These are phyloP conservation scores for Aspergillus taichungensis DNA, from an alignment of 495 filamentous ascomycete genomes.

Conservation along the genomic window DNA sequence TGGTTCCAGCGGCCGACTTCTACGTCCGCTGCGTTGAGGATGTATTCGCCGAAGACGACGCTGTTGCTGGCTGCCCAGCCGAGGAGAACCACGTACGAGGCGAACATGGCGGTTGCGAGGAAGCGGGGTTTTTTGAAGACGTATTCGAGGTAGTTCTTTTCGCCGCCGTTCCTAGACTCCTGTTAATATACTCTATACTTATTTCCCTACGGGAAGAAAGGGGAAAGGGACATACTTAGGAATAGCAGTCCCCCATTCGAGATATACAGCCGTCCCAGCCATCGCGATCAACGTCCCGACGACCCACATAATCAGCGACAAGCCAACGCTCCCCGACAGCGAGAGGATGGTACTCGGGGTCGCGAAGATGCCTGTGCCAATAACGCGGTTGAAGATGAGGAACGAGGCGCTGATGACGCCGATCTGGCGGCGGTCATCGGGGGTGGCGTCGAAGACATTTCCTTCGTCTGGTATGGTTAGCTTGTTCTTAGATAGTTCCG, in stretches of 20 bases:
- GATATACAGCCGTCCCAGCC: slow-evolving; percentile 43
- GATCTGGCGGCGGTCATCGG: slow-evolving; percentile 52
- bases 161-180: slow-evolving; percentile 49
- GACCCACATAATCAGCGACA: slow-evolving; percentile 47
- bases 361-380: slow-evolving; percentile 59
- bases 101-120: slow-evolving; percentile 55
- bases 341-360: slow-evolving; percentile 50
- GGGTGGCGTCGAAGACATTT: slow-evolving; percentile 54
- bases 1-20: slow-evolving; percentile 59
- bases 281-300: slow-evolving; percentile 39
- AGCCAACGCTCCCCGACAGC: slow-evolving; percentile 43
- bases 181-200: too few species aligned
- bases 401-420: slow-evolving; percentile 52
- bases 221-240: slow-evolving; percentile 20
- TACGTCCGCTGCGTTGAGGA: slow-evolving; percentile 52
- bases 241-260: slow-evolving; percentile 48
- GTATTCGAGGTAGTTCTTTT: slow-evolving; percentile 65
- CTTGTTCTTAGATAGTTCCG: neutral
- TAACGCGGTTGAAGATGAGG: slow-evolving; percentile 57
- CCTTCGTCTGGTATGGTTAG: slow-evolving; percentile 25
- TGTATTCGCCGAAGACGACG: slow-evolving; percentile 61
- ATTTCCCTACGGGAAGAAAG: too few species aligned
- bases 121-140: slow-evolving; percentile 57
- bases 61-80: slow-evolving; percentile 54
- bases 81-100: slow-evolving; percentile 47